Conservation (phyloP, 768 basidiomycete genomes). For the Melanogaster broomeanus region DNA sequence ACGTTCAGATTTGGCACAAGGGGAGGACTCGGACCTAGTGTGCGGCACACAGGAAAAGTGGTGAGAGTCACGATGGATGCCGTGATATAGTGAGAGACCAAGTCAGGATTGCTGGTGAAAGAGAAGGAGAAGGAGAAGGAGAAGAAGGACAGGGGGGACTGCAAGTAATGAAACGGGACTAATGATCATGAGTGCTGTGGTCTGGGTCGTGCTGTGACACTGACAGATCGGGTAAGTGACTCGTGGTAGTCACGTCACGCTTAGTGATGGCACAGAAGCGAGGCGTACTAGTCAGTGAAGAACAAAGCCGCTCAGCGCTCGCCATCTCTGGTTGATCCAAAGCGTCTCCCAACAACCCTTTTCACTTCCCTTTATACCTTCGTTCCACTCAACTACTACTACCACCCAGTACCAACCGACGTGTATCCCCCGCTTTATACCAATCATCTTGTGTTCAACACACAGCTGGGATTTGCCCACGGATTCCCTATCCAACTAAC, state of each 20-base stretch:
- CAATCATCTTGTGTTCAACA: not conserved
- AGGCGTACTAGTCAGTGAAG: too few species aligned
- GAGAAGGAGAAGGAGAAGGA: too few species aligned
- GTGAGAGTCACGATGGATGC: not conserved
- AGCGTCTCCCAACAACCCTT: not conserved
- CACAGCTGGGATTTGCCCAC: not conserved
- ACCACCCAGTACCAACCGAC: not conserved
- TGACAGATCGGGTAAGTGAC: conserved; percentile 3
- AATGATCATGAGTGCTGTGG: conserved; percentile 5
- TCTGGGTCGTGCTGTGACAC: not conserved
- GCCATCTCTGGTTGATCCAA: conserved; percentile 12
- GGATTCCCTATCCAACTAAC: not conserved
- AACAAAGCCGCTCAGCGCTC: conserved; percentile 23
- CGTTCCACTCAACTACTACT: too few species aligned
- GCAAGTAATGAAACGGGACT: not conserved
- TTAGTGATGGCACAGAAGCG: conserved; percentile 12
- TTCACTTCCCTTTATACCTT: too few species aligned
- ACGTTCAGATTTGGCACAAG: conserved; percentile 14
- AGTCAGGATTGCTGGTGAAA: too few species aligned
- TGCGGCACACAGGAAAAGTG: not conserved
- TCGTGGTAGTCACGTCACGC: conserved; percentile 18
- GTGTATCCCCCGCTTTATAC: not conserved
- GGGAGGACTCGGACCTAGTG: conserved; percentile 1
- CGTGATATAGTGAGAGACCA: not conserved
- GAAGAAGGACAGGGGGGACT: too few species aligned